Conservation (phyloP, 1,284 basidiomycete species). For the Fistulinella staudtii region DNA sequence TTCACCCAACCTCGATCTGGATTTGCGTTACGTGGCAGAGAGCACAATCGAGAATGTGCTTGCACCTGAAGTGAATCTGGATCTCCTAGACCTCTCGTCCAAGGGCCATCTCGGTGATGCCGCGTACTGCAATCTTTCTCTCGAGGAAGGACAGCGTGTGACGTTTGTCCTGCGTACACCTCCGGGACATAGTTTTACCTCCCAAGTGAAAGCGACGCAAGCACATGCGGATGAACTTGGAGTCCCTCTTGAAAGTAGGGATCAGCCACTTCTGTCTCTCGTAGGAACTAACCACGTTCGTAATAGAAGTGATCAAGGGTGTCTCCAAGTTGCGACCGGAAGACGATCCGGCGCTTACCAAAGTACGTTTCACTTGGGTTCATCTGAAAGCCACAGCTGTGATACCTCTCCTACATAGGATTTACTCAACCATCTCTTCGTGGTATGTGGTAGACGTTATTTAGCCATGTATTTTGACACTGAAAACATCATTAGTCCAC, state of each 20-base stretch:
- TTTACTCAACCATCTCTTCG: constrained; percentile 51
- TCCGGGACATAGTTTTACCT: constrained; percentile 34
- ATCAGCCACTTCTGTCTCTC: not conserved
- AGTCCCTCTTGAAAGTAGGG: constrained; percentile 45
- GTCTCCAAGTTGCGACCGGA: constrained; percentile 48
- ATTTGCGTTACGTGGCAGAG: constrained; percentile 72
- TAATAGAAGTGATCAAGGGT: constrained; percentile 43
- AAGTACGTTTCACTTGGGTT: constrained; percentile 34
- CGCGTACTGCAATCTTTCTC: constrained; percentile 50
- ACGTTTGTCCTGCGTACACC: constrained; percentile 78
- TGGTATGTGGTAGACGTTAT: constrained; percentile 35
- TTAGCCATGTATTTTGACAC: not conserved
- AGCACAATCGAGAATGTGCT: constrained; percentile 45
- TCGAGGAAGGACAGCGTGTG: constrained; percentile 80
- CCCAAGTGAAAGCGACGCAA: constrained; percentile 29
- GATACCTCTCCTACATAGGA: constrained; percentile 32
- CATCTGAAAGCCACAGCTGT: not conserved
- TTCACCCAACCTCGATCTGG: constrained; percentile 57
- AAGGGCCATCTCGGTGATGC: constrained; percentile 66
- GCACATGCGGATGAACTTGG: constrained; percentile 44
- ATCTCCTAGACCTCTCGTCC: constrained; percentile 54
- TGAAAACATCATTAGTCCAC: constrained; percentile 50
- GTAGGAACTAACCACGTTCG: constrained; percentile 9
- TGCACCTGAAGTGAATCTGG: constrained; percentile 52
- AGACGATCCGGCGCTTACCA: constrained; percentile 63